These are phyloP conservation scores for Penicillium angulare DNA, from an alignment of 495 filamentous ascomycete species.

Conservation along the genomic window DNA sequence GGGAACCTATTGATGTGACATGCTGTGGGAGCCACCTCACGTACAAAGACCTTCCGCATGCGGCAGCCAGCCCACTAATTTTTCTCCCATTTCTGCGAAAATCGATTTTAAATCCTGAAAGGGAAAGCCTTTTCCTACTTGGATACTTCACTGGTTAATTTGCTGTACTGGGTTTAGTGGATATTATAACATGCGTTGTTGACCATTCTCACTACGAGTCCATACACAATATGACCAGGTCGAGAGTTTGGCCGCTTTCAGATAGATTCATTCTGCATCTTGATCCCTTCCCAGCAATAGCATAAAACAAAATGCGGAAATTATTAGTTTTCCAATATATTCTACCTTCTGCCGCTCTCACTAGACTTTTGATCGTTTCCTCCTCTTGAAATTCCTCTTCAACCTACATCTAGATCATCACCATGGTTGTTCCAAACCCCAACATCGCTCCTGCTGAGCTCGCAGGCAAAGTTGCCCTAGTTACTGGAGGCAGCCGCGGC, in stretches of 20 bases:
- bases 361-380: neutral
- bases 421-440: constrained; percentile 23
- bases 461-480: constrained; percentile 67
- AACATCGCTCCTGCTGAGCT: constrained; percentile 29
- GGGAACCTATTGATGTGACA: constrained; percentile 10
- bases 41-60: constrained; percentile 18
- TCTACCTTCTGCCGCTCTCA: neutral
- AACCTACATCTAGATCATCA: neutral
- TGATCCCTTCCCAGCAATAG: neutral
- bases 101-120: neutral
- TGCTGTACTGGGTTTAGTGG: no score
- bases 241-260: neutral
- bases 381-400: neutral
- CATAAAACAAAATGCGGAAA: neutral
- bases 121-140: no score
- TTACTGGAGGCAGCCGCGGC: constrained; percentile 71
- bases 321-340: neutral
- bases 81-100: neutral
- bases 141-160: no score
- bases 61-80: constrained; percentile 6
- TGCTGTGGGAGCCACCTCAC: neutral
- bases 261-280: neutral
- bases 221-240: no score
- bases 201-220: no score
- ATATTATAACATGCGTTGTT: no score